phyloP scores from a whole-genome alignment of 176 grass and related monocot genomes.

The Musa acuminata region DNA sequence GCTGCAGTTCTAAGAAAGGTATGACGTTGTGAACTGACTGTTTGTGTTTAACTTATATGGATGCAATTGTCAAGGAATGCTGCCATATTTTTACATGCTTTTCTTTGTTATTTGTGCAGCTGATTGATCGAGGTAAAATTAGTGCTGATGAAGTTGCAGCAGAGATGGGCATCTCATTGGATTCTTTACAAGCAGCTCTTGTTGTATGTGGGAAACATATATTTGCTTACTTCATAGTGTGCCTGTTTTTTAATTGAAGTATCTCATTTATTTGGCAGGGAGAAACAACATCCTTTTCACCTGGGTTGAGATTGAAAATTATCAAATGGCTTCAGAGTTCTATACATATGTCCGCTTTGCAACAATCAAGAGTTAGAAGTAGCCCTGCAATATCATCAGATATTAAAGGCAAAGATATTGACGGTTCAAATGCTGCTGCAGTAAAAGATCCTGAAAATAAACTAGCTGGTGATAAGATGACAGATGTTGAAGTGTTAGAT shows the following conservation, averaged over 20 bases:
- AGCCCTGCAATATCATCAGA: conserved; percentile 27
- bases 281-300: conserved; percentile 89
- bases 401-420: conserved; percentile 30
- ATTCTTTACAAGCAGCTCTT: conserved; percentile 91
- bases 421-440: conserved; percentile 22
- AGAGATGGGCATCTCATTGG: conserved; percentile 80
- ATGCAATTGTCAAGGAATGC: not conserved
- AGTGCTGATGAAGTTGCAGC: conserved; percentile 75
- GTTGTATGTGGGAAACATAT: conserved; percentile 40
- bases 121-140: conserved; percentile 75
- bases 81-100: not conserved
- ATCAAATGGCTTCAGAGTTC: conserved; percentile 82
- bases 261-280: conserved; percentile 54
- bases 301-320: conserved; percentile 90
- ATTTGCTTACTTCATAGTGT: not conserved
- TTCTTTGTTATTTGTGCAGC: conserved; percentile 34
- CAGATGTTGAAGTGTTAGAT: conserved; percentile 29
- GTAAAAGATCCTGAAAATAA: conserved; percentile 24
- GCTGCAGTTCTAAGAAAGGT: conserved; percentile 72
- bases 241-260: not conserved
- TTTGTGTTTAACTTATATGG: not conserved
- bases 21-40: conserved; percentile 14
- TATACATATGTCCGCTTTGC: conserved; percentile 31
- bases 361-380: conserved; percentile 28
- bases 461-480: conserved; percentile 22